Conservation (phyloP, 176 grass and related monocot species). For the Oryza rufipogon region DNA sequence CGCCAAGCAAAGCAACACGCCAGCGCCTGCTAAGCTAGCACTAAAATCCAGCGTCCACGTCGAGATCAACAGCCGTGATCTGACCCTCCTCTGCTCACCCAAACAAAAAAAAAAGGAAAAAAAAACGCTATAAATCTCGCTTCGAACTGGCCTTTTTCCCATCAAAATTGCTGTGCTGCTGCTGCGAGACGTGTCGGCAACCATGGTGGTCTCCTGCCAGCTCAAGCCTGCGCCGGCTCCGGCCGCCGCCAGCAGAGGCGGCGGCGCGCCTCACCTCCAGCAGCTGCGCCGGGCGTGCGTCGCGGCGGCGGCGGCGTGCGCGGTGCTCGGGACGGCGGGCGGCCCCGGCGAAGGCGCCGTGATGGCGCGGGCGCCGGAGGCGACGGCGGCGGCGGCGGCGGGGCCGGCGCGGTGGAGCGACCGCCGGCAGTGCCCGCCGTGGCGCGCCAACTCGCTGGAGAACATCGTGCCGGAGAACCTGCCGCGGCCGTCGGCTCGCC, state of each 20-base stretch:
- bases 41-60: constrained; percentile 56
- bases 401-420: constrained; percentile 74
- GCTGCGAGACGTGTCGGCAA: not conserved
- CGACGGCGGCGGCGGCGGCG: not conserved
- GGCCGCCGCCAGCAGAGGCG: not conserved
- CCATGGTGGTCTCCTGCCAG: constrained; percentile 53
- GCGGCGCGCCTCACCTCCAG: not conserved
- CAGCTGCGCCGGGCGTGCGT: constrained; percentile 56
- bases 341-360: too few species aligned
- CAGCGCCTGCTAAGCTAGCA: not conserved
- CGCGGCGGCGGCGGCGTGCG: constrained; percentile 55
- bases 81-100: not conserved
- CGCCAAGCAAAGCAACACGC: constrained; percentile 65
- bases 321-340: constrained; percentile 48
- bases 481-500: constrained; percentile 62
- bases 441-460: constrained; percentile 79
- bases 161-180: too few species aligned
- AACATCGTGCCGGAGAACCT: constrained; percentile 91
- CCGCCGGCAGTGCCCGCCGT: constrained; percentile 77
- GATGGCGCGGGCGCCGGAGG: not conserved
- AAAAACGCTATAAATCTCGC: constrained; percentile 8
- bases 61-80: constrained; percentile 50
- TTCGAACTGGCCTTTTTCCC: not conserved
- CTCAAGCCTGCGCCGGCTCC: constrained; percentile 32
- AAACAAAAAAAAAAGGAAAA: not conserved